Conservation (phyloP, 108 stramenopile genomes). For the Parietichytrium sp. region DNA sequence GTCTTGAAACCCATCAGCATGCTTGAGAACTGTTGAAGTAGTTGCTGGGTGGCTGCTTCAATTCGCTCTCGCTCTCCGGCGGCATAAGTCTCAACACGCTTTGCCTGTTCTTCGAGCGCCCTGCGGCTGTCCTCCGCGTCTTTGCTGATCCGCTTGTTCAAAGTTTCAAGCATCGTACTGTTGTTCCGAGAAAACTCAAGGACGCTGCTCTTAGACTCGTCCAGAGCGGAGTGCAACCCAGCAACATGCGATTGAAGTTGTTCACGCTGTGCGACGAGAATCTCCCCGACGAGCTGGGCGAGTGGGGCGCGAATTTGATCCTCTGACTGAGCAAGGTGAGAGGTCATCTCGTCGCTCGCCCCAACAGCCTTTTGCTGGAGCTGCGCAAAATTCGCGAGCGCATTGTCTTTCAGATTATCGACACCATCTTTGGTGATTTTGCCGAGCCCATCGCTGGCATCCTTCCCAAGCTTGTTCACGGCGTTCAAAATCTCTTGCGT, state of each 20-base stretch:
- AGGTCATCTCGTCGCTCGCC: background rate
- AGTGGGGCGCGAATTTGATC: background rate
- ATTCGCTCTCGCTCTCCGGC: background rate
- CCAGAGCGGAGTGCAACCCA: background rate
- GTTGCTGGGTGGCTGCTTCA: background rate
- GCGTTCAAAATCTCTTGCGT: background rate
- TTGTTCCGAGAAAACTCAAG: background rate
- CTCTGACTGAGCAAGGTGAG: background rate
- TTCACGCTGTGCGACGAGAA: background rate
- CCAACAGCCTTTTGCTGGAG: background rate
- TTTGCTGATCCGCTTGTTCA: background rate
- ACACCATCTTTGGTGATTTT: background rate
- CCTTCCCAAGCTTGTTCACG: background rate
- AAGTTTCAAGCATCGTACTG: background rate
- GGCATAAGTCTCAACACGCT: background rate
- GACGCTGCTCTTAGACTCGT: background rate
- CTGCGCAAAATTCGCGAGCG: background rate
- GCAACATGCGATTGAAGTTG: background rate
- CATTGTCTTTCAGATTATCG: background rate
- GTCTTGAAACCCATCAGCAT: background rate
- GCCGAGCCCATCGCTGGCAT: background rate
- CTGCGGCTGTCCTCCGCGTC: background rate
- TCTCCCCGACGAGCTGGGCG: background rate
- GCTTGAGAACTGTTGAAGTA: background rate
- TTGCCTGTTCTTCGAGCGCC: conserved; percentile 14